These are phyloP conservation scores for Neurospora discreta DNA, from an alignment of 495 filamentous ascomycete genomes.

Conservation along the genomic window DNA sequence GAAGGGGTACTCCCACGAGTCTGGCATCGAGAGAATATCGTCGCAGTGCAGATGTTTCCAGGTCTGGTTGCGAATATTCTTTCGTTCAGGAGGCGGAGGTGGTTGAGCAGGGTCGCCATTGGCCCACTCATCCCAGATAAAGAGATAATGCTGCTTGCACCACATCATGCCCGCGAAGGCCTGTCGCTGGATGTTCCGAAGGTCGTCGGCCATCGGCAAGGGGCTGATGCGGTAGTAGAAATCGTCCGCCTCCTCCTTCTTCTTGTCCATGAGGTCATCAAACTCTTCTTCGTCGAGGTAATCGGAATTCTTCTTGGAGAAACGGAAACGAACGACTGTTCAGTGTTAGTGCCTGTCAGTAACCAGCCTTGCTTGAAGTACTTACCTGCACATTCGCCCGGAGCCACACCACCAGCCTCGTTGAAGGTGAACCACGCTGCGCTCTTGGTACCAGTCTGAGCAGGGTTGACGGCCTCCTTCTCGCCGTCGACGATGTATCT, in stretches of 20 bases:
- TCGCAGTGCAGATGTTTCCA: slow-evolving; percentile 93
- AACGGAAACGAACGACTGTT: slow-evolving; percentile 74
- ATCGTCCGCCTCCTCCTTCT: slow-evolving; percentile 80
- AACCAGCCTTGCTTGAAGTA: background rate
- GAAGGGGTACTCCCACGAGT: slow-evolving; percentile 98
- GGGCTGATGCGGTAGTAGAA: slow-evolving; percentile 92
- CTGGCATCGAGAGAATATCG: slow-evolving; percentile 92
- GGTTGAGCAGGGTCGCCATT: slow-evolving; percentile 65
- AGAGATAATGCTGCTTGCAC: slow-evolving; percentile 94
- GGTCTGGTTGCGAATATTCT: slow-evolving; percentile 69
- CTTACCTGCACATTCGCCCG: slow-evolving; percentile 71
- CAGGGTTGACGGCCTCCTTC: slow-evolving; percentile 70
- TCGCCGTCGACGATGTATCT: slow-evolving; percentile 73
- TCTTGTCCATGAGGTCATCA: slow-evolving; percentile 81
- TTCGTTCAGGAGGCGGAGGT: slow-evolving; percentile 70
- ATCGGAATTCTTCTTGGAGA: slow-evolving; percentile 58
- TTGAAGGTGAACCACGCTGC: slow-evolving; percentile 90
- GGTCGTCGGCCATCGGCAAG: slow-evolving; percentile 85
- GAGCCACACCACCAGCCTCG: slow-evolving; percentile 71
- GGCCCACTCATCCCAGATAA: slow-evolving; percentile 95
- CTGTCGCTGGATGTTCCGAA: slow-evolving; percentile 90
- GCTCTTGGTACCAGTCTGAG: slow-evolving; percentile 71
- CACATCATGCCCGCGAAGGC: slow-evolving; percentile 95
- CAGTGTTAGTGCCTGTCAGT: slow-evolving; percentile 1
- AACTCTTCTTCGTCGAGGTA: slow-evolving; percentile 88